phyloP scores from a whole-genome alignment of 1,284 basidiomycete genomes.

The Cutaneotrichosporon cyanovorans region DNA sequence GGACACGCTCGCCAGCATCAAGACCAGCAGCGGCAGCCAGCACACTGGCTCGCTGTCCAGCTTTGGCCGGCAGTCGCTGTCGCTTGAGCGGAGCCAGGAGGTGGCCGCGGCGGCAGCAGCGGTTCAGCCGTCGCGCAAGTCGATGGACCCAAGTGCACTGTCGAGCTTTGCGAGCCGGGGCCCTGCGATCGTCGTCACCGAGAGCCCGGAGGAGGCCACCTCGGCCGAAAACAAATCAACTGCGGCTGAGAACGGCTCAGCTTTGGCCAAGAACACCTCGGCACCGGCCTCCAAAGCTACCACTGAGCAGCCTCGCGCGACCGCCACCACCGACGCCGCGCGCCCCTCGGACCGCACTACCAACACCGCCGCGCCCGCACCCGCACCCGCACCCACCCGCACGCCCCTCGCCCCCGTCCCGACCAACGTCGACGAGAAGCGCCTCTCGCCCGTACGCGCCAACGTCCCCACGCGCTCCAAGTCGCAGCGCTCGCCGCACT shows the following conservation, averaged over 20 bases:
- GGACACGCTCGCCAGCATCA: conserved; percentile 30
- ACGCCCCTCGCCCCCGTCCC: conserved; percentile 18
- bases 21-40: conserved; percentile 14
- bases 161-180: conserved; percentile 14
- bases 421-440: conserved; percentile 23
- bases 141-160: background rate
- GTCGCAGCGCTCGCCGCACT: conserved; percentile 8
- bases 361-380: no score
- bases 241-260: no score
- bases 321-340: background rate
- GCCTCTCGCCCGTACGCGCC: conserved; percentile 2
- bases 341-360: background rate
- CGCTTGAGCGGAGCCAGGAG: no score
- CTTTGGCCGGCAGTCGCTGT: conserved; percentile 8
- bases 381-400: background rate
- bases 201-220: background rate
- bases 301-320: background rate
- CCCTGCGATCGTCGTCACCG: conserved; percentile 13
- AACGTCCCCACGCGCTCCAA: conserved; percentile 13
- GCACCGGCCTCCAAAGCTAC: no score
- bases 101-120: background rate
- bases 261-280: no score
- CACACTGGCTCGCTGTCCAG: conserved; percentile 21
- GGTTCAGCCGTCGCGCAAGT: background rate
- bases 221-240: no score